Evolutionary conservation across 176 grass and related monocot genomes (phyloP).

Genomic region (Aegilops sharonensis): DNA sequence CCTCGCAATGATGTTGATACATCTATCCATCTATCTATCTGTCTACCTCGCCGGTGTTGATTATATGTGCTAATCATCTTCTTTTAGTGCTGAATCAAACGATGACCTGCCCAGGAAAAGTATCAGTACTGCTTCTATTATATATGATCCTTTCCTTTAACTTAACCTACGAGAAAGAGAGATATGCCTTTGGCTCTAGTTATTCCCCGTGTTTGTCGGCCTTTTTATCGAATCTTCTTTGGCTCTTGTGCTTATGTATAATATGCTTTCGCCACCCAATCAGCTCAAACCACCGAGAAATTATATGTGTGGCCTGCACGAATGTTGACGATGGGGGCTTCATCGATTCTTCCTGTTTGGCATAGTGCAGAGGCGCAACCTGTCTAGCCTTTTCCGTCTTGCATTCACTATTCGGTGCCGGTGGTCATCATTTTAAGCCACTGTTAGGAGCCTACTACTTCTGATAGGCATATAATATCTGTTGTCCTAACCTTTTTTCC

Average conservation of each 20-base stretch:
- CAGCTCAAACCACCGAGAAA: constrained; percentile 25
- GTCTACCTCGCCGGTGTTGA: neutral
- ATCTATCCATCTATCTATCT: neutral
- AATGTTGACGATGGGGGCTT: constrained; percentile 32
- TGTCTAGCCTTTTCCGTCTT: constrained; percentile 14
- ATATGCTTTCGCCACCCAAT: constrained; percentile 21
- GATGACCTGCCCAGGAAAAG: constrained; percentile 14
- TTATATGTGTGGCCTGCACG: constrained; percentile 16
- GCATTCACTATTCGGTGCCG: constrained; percentile 19
- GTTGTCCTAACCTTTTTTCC: neutral
- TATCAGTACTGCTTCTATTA: neutral
- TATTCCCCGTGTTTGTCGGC: constrained; percentile 44
- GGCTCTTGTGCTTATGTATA: constrained; percentile 24
- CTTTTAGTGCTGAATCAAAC: constrained; percentile 28
- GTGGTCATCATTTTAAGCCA: constrained; percentile 19
- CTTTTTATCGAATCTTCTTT: constrained; percentile 24
- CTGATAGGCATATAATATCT: constrained; percentile 6
- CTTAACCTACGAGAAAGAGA: constrained; percentile 22
- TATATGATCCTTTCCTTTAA: constrained; percentile 15
- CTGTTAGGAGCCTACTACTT: constrained; percentile 17
- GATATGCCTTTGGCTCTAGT: constrained; percentile 21
- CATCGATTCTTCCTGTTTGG: constrained; percentile 42
- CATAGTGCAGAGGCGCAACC: constrained; percentile 11
- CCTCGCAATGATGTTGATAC: neutral
- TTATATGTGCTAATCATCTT: neutral